These are phyloP conservation scores for Populus nigra DNA, from an alignment of 345 rosid species.

Conservation along the genomic window DNA sequence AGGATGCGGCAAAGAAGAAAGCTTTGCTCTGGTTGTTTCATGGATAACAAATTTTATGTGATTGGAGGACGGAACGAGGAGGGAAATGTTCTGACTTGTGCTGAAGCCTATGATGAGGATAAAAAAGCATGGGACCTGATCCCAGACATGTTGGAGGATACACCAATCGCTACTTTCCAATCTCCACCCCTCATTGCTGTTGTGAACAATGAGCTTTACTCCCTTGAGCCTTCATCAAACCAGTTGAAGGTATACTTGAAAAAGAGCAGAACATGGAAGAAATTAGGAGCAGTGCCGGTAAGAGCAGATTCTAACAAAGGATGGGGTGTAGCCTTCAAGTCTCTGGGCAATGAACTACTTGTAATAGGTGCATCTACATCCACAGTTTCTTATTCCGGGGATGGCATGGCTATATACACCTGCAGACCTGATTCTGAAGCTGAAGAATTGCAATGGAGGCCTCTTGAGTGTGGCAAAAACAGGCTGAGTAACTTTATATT, in stretches of 20 bases:
- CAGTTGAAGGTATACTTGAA: constrained; percentile 60
- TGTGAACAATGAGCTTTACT: constrained; percentile 64
- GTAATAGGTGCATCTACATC: constrained; percentile 66
- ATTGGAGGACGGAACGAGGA: constrained; percentile 71
- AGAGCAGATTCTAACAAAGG: constrained; percentile 66
- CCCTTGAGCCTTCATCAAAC: constrained; percentile 63
- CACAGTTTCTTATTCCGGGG: constrained; percentile 26
- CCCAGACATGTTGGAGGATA: constrained; percentile 51
- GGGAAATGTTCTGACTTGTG: constrained; percentile 51
- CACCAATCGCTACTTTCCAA: constrained; percentile 45
- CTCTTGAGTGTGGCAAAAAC: constrained; percentile 46
- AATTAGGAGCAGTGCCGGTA: constrained; percentile 67
- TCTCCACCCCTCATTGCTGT: constrained; percentile 86
- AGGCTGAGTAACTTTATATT: constrained; percentile 64
- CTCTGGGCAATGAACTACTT: constrained; percentile 71
- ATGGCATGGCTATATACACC: constrained; percentile 68
- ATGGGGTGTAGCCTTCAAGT: constrained; percentile 95
- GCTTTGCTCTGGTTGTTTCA: constrained; percentile 71
- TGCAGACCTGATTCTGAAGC: constrained; percentile 47
- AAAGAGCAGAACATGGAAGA: constrained; percentile 64
- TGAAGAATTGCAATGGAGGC: constrained; percentile 59
- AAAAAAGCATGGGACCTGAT: constrained; percentile 58
- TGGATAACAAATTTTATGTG: constrained; percentile 68
- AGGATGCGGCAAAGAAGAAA: constrained; percentile 53
- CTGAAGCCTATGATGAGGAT: constrained; percentile 58